Percentiles rank a stretch among this genome's conserved stretches.
Evolutionary conservation across 768 basidiomycete species (phyloP).

Genomic region (Daedalea quercina): DNA sequence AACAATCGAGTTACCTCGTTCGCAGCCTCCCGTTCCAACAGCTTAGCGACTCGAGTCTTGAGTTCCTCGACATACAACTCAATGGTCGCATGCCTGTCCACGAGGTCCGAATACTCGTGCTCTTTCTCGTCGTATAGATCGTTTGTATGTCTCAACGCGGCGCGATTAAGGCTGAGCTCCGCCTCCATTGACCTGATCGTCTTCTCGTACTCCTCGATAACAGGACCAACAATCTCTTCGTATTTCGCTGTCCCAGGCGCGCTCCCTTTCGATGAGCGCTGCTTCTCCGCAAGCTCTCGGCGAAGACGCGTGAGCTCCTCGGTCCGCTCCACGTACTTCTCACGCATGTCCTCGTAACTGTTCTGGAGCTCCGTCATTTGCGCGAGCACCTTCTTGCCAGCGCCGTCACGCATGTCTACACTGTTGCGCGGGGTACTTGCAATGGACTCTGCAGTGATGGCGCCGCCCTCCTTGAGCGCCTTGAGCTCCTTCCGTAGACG

Average conservation of each 20-base stretch:
- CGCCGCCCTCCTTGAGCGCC: conserved; percentile 62
- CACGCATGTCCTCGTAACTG: conserved; percentile 79
- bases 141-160: conserved; percentile 85
- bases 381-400: conserved; percentile 69
- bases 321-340: conserved; percentile 82
- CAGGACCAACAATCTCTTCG: conserved; percentile 92
- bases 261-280: conserved; percentile 53
- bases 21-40: conserved; percentile 83
- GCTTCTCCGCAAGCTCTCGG: conserved; percentile 71
- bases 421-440: background rate
- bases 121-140: conserved; percentile 92
- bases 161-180: conserved; percentile 80
- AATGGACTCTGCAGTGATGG: conserved; percentile 10
- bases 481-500: conserved; percentile 87
- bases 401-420: conserved; percentile 42
- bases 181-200: conserved; percentile 93
- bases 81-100: conserved; percentile 67
- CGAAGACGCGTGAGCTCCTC: conserved; percentile 80
- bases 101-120: conserved; percentile 59
- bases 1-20: conserved; percentile 72
- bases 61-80: conserved; percentile 88
- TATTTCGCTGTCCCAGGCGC: conserved; percentile 63
- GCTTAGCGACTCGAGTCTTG: conserved; percentile 67
- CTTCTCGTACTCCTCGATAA: conserved; percentile 99
- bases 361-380: conserved; percentile 81